phyloP scores from a whole-genome alignment of 768 basidiomycete species.

The Obba rivulosa region DNA sequence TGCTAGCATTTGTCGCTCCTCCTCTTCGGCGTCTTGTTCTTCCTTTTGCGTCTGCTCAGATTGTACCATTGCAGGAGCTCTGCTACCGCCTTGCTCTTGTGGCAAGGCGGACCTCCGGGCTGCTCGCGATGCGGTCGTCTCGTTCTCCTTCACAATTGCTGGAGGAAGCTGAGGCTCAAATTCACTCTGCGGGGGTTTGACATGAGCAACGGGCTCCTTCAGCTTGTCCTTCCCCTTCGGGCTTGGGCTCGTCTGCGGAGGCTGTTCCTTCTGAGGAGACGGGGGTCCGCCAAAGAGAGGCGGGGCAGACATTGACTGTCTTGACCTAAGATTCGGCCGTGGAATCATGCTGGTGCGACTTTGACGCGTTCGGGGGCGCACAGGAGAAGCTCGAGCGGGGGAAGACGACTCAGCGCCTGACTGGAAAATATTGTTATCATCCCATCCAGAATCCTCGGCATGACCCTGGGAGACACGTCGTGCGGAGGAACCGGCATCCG shows the following conservation, averaged over 20 bases:
- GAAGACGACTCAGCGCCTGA: constrained; percentile 88
- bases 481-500: constrained; percentile 45
- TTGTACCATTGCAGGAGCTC: not conserved
- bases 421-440: constrained; percentile 87
- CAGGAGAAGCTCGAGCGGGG: constrained; percentile 59
- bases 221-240: constrained; percentile 9
- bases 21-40: constrained; percentile 17
- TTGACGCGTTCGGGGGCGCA: constrained; percentile 25
- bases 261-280: constrained; percentile 13
- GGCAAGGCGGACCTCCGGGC: constrained; percentile 4
- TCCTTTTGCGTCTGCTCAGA: constrained; percentile 7
- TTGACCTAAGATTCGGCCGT: constrained; percentile 39
- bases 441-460: constrained; percentile 67
- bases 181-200: constrained; percentile 45
- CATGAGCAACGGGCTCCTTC: constrained; percentile 10
- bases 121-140: constrained; percentile 6
- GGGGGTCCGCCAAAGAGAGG: constrained; percentile 20
- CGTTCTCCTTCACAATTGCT: constrained; percentile 27
- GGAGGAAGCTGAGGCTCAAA: constrained; percentile 51
- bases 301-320: constrained; percentile 64
- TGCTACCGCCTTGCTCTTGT: constrained; percentile 2
- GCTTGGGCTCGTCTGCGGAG: not conserved
- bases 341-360: constrained; percentile 37
- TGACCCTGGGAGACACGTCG: constrained; percentile 45
- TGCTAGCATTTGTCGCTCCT: constrained; percentile 3